phyloP scores from a whole-genome alignment of 345 rosid genomes.

The Orychophragmus violaceus region DNA sequence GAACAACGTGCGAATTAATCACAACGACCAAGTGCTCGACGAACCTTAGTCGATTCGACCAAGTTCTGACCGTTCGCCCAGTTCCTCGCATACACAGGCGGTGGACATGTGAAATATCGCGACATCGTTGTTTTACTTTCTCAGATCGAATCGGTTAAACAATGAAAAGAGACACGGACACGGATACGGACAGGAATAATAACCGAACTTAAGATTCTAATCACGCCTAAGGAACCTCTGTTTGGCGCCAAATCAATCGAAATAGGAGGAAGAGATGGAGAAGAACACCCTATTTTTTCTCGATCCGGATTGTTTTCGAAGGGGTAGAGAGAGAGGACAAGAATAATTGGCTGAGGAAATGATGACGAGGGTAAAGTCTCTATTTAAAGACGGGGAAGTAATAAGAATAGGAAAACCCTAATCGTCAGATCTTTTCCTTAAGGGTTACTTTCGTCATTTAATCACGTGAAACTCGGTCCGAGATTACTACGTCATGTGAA shows the following conservation, averaged over 20 bases:
- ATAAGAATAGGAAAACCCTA: constrained; percentile 20
- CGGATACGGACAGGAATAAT: not conserved
- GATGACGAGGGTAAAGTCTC: not conserved
- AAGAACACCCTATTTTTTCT: not conserved
- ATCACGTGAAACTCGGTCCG: constrained; percentile 24
- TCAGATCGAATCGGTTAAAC: constrained; percentile 8
- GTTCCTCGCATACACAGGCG: constrained; percentile 38
- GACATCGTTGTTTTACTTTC: constrained; percentile 37
- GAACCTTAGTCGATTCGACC: constrained; percentile 63
- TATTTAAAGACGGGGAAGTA: constrained; percentile 24
- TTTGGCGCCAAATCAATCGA: constrained; percentile 2
- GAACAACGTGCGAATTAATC: constrained; percentile 15
- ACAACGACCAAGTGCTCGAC: constrained; percentile 39
- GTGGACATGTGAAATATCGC: constrained; percentile 36
- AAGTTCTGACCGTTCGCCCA: constrained; percentile 35
- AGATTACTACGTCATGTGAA: constrained; percentile 23
- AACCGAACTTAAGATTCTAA: constrained; percentile 11
- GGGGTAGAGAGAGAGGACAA: not conserved
- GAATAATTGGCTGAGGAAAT: not conserved
- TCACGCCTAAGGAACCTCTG: not conserved
- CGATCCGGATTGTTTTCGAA: not conserved
- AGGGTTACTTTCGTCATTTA: constrained; percentile 20
- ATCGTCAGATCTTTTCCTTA: not conserved
- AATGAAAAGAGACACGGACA: not conserved
- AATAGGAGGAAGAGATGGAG: not conserved